Base-by-base conservation (phyloP, 164 flowering plant genomes). In the Chloranthus sessilifolius region DNA sequence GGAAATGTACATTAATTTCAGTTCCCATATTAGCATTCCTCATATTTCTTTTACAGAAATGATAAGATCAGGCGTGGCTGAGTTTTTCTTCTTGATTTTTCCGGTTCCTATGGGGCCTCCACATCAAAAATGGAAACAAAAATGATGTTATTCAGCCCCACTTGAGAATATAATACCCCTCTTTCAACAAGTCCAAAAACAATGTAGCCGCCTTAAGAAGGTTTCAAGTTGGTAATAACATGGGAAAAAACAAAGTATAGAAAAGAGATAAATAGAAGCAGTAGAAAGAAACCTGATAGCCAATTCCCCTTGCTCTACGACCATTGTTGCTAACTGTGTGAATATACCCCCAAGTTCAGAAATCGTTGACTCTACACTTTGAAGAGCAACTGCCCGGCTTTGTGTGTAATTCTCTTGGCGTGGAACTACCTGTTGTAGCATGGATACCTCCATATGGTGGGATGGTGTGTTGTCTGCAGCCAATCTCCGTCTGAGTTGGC, bases 301-400 rank as follows among this genome's bases (percentile, higher is more conserved):
- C 39, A 83, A 56, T 59, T 89, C 95, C 51, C 95, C 97, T 65
- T 89, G 97, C 4, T 86, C 81, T 40, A 82, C 80, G 43, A 89
- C 95, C 94, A 89, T 82, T 8, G 92, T 78, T 36, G 95, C 92
- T 66, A 89, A 72, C 56, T 89, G 81, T 10, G 88, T 73, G 66
- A 86, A 89, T 43, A 86, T 86, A 50, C 95, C 88, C 52, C 95
- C 67, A 8, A 89, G 81, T 61, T 85, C 97, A 36, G 92, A 55
- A 53, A 89, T 89, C 30, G 97, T 89, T 23, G 97, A 89, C 63
- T 89, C 92, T 27, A 89, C 88, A 64, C 68, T 86, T 54, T 78
- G 92, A 63, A 89, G 97, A 49, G 95, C 94, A 53, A 50, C 56
- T 58, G 81, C 77, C 35, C 90, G 71, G 59, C 79, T 71, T 43